Evolutionary conservation across 331 rosid genomes (phyloP).

Genomic region (Rosa hybrid): DNA sequence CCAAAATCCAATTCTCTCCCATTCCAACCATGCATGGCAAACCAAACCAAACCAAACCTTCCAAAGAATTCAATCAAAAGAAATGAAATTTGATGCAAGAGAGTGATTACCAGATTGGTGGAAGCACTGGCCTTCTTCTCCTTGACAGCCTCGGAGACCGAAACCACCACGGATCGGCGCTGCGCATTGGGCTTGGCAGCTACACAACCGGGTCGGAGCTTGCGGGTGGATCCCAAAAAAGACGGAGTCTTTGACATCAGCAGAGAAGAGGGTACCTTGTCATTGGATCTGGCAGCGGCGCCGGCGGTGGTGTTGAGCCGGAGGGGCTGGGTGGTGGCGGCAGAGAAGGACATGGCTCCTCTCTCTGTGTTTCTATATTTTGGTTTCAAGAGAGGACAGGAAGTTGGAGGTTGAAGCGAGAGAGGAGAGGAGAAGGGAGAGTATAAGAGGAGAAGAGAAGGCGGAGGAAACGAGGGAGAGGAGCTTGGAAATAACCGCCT

Average conservation of each 20-base stretch:
- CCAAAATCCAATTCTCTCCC: not conserved
- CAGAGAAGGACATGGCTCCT: conserved; percentile 66
- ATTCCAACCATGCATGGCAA: not conserved
- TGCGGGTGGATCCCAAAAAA: conserved; percentile 71
- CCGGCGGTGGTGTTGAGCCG: conserved; percentile 45
- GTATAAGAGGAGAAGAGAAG: conserved; percentile 23
- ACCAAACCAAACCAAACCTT: not conserved
- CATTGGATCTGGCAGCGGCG: conserved; percentile 69
- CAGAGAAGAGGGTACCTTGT: conserved; percentile 32
- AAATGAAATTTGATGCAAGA: not conserved
- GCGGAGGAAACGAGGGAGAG: conserved; percentile 75
- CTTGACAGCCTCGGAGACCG: conserved; percentile 68
- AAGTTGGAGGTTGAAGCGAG: conserved; percentile 1
- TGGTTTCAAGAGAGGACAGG: not conserved
- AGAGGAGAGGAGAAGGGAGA: not conserved
- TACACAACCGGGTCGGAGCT: conserved; percentile 50
- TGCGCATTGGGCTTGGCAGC: conserved; percentile 24
- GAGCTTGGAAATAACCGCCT: conserved; percentile 63
- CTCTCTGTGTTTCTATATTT: not conserved
- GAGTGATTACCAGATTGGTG: conserved; percentile 56
- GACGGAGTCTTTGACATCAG: conserved; percentile 41
- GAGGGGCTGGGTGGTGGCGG: conserved; percentile 61
- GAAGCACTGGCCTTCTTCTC: conserved; percentile 50
- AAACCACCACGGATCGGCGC: conserved; percentile 55
- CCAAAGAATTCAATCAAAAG: not conserved